Evolutionary conservation across 306 rosid genomes (phyloP).

Genomic region (Casuarina glauca): DNA sequence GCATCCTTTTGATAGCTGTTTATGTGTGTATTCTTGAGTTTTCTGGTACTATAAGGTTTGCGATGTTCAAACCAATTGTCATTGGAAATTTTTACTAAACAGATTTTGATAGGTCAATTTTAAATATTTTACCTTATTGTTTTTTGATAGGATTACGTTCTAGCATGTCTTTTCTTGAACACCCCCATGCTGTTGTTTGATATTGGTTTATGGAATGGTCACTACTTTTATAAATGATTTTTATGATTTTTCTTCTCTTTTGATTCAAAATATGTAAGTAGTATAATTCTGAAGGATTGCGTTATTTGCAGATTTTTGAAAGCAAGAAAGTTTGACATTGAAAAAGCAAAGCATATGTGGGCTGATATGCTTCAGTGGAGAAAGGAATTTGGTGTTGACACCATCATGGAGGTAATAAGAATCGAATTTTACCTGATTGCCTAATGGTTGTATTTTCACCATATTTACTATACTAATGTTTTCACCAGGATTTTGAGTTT

Average conservation of each 20-base stretch:
- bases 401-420: constrained; percentile 62
- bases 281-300: constrained; percentile 11
- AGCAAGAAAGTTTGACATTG: constrained; percentile 90
- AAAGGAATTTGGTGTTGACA: constrained; percentile 77
- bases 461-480: constrained; percentile 24
- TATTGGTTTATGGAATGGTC: neutral
- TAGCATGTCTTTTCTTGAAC: neutral
- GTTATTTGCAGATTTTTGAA: constrained; percentile 65
- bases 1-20: neutral
- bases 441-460: constrained; percentile 14
- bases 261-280: neutral
- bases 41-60: neutral
- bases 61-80: neutral
- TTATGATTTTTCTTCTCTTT: neutral
- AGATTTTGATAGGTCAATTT: neutral
- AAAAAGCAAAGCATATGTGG: constrained; percentile 97
- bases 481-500: constrained; percentile 79
- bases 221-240: neutral
- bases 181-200: neutral
- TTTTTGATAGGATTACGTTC: neutral
- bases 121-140: neutral
- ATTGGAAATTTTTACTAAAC: neutral
- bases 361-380: constrained; percentile 96
- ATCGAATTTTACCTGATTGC: constrained; percentile 5
- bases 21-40: neutral